Evolutionary conservation across 768 basidiomycete genomes (phyloP).

Genomic region (Suillus cothurnatus): DNA sequence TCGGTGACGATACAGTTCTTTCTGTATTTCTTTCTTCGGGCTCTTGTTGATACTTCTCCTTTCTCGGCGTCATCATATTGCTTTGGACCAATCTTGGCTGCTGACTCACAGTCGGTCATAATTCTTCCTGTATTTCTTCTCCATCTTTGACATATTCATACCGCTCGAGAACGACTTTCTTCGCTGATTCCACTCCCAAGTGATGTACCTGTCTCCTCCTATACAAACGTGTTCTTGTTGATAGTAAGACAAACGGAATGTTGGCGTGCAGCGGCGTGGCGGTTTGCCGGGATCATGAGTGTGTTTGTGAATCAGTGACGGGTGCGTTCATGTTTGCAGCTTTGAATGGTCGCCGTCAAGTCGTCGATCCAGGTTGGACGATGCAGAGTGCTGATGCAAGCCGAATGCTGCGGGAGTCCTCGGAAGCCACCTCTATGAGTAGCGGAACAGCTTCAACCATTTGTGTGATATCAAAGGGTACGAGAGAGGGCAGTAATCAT

Average conservation of each 20-base stretch:
- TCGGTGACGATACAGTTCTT: background rate
- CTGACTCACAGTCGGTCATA: background rate
- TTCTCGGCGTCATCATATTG: background rate
- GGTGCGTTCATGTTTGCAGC: background rate
- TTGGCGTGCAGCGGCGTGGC: background rate
- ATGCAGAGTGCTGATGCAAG: background rate
- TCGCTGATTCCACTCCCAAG: background rate
- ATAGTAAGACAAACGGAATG: background rate
- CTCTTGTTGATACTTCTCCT: background rate
- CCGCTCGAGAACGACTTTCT: background rate
- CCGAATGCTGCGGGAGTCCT: background rate
- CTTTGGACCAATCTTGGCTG: background rate
- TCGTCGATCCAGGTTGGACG: no score
- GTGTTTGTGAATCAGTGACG: background rate
- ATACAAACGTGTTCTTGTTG: no score
- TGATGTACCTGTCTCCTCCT: background rate
- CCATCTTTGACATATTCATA: background rate
- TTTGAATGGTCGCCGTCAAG: no score
- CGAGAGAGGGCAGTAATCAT: constrained; percentile 15
- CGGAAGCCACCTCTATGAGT: background rate
- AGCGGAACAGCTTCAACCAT: background rate
- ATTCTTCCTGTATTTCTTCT: background rate
- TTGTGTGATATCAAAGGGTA: background rate
- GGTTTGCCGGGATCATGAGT: background rate
- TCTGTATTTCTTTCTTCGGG: background rate